Conservation (phyloP, 441 rosid genomes). For the Metrosideros polymorpha region DNA sequence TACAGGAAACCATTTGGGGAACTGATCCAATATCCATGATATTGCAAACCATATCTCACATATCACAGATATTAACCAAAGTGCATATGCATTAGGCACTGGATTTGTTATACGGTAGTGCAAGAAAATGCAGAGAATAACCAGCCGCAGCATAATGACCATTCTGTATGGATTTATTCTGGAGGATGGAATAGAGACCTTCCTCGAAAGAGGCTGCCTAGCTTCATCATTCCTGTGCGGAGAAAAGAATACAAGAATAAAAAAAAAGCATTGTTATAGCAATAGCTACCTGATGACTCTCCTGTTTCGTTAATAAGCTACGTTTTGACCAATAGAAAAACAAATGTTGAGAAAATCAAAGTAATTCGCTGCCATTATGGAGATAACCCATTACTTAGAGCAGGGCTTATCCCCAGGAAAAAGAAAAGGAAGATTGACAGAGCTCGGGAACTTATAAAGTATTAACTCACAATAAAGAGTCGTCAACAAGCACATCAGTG, state of each 20-base stretch:
- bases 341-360: neutral
- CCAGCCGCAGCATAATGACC: constrained; percentile 10
- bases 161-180: constrained; percentile 10
- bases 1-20: constrained; percentile 11
- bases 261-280: neutral
- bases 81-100: constrained; percentile 10
- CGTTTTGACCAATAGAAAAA: neutral
- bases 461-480: constrained; percentile 9
- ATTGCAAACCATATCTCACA: constrained; percentile 16
- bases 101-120: constrained; percentile 12
- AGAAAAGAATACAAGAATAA: neutral
- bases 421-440: neutral
- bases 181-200: constrained; percentile 11
- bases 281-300: neutral
- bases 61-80: constrained; percentile 11
- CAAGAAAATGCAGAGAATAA: constrained; percentile 6
- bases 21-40: constrained; percentile 15
- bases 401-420: neutral
- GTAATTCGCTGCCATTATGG: neutral
- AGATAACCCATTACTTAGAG: neutral
- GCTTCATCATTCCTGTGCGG: constrained; percentile 7
- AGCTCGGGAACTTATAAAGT: neutral
- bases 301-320: neutral
- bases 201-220: constrained; percentile 12
- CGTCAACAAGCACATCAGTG: constrained; percentile 10